Evolutionary conservation across 768 basidiomycete species (phyloP).

Genomic region (Collybia nuda): DNA sequence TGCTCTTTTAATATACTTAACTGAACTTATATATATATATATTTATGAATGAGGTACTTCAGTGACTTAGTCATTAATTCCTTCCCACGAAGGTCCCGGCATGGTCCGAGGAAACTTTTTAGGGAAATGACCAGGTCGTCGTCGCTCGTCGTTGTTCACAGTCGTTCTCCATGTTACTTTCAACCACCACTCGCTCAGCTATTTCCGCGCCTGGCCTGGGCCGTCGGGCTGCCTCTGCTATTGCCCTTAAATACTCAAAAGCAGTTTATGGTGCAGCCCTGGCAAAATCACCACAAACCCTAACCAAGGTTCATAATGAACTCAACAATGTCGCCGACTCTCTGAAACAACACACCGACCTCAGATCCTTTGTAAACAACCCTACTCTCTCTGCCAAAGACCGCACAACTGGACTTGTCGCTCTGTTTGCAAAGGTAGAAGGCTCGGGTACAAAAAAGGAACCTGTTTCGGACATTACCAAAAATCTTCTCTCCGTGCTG

Average conservation of each 20-base stretch:
- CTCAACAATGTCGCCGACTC: conserved; percentile 68
- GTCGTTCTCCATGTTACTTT: conserved; percentile 48
- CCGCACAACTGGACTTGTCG: conserved; percentile 63
- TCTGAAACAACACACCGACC: conserved; percentile 64
- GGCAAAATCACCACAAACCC: conserved; percentile 76
- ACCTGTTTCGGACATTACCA: conserved; percentile 80
- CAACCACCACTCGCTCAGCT: conserved; percentile 53
- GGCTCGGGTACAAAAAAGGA: conserved; percentile 66
- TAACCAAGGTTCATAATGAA: conserved; percentile 86
- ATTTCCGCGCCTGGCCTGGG: conserved; percentile 49
- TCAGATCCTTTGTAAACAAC: conserved; percentile 78
- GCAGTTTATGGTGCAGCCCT: conserved; percentile 82
- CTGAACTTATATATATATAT: no score
- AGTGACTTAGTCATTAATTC: no score
- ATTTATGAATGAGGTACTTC: no score
- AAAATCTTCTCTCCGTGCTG: conserved; percentile 87
- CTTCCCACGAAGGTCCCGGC: no score
- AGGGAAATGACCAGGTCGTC: no score
- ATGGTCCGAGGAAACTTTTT: no score
- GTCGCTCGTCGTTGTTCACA: no score
- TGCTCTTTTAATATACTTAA: no score
- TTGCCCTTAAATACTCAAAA: conserved; percentile 83
- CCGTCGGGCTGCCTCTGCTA: conserved; percentile 72
- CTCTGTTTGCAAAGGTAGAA: conserved; percentile 69
- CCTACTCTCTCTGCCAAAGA: conserved; percentile 88